These are phyloP conservation scores for Scenedesmus sp. DNA, from an alignment of 163 green algal species.

Conservation along the genomic window DNA sequence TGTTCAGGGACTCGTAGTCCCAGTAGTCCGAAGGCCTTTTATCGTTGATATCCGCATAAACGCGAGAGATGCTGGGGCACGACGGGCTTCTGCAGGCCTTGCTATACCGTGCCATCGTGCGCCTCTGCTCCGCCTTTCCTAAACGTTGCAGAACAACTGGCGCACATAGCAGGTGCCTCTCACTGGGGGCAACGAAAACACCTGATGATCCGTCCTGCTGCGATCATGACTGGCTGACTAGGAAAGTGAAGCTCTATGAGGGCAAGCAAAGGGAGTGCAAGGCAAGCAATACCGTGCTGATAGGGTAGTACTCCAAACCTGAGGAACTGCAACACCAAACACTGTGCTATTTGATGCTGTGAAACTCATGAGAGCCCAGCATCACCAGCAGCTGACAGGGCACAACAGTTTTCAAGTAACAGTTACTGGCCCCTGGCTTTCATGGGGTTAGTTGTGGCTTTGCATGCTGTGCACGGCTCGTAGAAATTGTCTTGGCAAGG, in stretches of 20 bases:
- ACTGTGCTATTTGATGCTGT: not conserved
- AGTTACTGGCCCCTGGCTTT: not conserved
- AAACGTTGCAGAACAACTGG: not conserved
- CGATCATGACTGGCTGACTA: not conserved
- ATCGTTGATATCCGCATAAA: slow-evolving; percentile 53
- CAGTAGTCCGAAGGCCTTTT: slow-evolving; percentile 95
- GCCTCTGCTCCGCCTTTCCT: not conserved
- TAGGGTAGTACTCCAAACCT: not conserved
- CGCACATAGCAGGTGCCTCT: not conserved
- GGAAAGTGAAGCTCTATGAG: not conserved
- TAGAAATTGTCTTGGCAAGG: not conserved
- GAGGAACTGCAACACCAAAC: not conserved
- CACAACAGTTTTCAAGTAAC: not conserved
- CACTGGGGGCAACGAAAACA: slow-evolving; percentile 27
- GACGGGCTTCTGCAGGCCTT: slow-evolving; percentile 52
- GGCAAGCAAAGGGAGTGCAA: not conserved
- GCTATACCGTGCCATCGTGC: slow-evolving; percentile 51
- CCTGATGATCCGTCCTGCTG: slow-evolving; percentile 18
- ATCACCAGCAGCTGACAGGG: not conserved
- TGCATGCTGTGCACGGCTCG: not conserved
- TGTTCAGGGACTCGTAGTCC: slow-evolving; percentile 92
- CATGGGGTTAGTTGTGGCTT: not conserved
- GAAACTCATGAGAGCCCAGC: not conserved
- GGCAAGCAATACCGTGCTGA: not conserved
- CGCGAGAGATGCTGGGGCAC: slow-evolving; percentile 41